Percentiles rank a stretch among this genome's conserved stretches.
phyloP scores from a whole-genome alignment of 1,139 yeast species.

The Oligophagozyma castellii region DNA sequence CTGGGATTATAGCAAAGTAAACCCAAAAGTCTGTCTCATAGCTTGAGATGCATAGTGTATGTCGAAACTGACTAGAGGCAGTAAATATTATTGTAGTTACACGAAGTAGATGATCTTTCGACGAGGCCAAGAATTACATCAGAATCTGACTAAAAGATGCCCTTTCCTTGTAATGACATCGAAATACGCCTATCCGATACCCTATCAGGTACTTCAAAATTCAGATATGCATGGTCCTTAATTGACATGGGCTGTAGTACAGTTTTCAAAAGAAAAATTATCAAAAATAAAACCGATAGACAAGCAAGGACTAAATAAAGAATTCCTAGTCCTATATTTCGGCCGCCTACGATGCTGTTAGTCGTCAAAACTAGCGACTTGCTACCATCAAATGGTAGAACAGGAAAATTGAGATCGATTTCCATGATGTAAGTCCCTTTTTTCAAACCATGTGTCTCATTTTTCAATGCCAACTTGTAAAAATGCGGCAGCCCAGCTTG shows the following conservation, averaged over 20 bases:
- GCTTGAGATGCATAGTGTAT: too few species aligned
- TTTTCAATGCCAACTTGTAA: conserved; percentile 67
- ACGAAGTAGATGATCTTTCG: too few species aligned
- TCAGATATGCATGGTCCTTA: conserved; percentile 30
- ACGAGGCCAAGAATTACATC: neutral
- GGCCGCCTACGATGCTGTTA: conserved; percentile 84
- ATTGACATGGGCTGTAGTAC: conserved; percentile 32
- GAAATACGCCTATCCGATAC: neutral
- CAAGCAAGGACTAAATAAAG: conserved; percentile 92
- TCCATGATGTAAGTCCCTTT: conserved; percentile 60
- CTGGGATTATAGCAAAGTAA: too few species aligned
- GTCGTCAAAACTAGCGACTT: conserved; percentile 73
- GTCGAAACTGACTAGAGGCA: too few species aligned
- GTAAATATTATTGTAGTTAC: too few species aligned
- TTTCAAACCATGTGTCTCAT: conserved; percentile 46
- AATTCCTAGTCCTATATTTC: conserved; percentile 74
- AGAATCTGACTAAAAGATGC: conserved; percentile 3
- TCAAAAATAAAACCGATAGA: conserved; percentile 35
- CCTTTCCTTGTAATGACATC: conserved; percentile 4
- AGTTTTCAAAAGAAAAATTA: conserved; percentile 32
- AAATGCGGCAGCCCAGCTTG: conserved; percentile 83
- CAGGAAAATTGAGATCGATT: conserved; percentile 82
- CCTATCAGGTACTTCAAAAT: conserved; percentile 12
- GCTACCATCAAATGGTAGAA: conserved; percentile 66
- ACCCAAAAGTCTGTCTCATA: too few species aligned